Conservation (phyloP, 768 basidiomycete genomes). For the Naganishia randhawae region DNA sequence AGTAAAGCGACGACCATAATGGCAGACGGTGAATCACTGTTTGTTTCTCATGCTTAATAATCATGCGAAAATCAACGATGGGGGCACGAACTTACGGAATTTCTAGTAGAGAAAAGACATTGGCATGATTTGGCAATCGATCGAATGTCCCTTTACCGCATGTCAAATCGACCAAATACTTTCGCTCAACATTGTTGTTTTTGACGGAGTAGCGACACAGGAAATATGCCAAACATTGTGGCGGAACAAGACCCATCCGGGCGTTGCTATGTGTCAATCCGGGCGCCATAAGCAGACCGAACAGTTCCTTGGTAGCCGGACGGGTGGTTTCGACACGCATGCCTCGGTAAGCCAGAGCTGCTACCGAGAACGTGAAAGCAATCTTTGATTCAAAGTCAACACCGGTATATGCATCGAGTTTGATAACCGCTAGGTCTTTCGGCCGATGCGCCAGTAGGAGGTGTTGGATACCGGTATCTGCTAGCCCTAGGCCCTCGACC, state of each 20-base stretch:
- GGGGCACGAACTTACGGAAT: constrained; percentile 22
- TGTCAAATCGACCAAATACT: constrained; percentile 11
- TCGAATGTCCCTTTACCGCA: constrained; percentile 20
- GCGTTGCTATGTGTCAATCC: constrained; percentile 10
- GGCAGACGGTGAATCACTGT: constrained; percentile 18
- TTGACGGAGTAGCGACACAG: constrained; percentile 6
- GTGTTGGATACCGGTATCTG: constrained; percentile 10
- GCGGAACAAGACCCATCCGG: constrained; percentile 7
- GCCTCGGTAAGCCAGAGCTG: constrained; percentile 19
- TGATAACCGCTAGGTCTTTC: constrained; percentile 14
- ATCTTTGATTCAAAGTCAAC: constrained; percentile 25
- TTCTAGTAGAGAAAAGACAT: constrained; percentile 18
- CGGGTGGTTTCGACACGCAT: constrained; percentile 11
- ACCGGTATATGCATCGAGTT: constrained; percentile 25
- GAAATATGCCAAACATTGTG: constrained; percentile 17
- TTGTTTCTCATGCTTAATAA: background rate
- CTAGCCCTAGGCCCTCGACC: background rate
- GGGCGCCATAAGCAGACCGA: constrained; percentile 14
- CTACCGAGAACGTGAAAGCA: constrained; percentile 15
- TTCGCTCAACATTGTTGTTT: constrained; percentile 11
- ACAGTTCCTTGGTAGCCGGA: constrained; percentile 15
- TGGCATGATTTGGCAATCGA: constrained; percentile 4
- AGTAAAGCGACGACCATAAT: constrained; percentile 20
- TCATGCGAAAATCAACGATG: background rate
- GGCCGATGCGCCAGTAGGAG: background rate